phyloP scores from a whole-genome alignment of 306 rosid genomes.

The Rosa multiflora region DNA sequence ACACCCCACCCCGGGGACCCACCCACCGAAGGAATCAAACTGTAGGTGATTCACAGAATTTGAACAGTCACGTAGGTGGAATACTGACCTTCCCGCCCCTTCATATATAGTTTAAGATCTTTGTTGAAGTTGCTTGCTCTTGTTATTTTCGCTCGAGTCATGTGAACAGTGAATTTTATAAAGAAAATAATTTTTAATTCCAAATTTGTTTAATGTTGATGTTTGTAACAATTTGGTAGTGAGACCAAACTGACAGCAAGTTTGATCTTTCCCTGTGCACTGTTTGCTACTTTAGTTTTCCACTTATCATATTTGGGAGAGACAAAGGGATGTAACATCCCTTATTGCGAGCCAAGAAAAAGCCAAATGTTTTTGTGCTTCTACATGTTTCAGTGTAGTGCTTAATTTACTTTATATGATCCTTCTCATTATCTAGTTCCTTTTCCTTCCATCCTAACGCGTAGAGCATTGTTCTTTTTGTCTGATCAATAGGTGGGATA shows the following conservation, averaged over 20 bases:
- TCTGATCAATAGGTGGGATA: slow-evolving; percentile 67
- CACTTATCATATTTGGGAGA: neutral
- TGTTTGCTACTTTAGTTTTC: neutral
- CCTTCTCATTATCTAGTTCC: neutral
- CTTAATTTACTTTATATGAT: neutral
- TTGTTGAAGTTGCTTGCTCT: neutral
- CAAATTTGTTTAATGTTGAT: neutral
- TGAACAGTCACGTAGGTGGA: neutral
- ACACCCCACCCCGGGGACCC: neutral
- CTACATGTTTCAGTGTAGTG: neutral
- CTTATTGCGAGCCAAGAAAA: neutral
- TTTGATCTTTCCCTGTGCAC: neutral
- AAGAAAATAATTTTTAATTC: neutral
- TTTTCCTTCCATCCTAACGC: neutral
- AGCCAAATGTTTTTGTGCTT: too few relatives aligned
- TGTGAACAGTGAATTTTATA: neutral
- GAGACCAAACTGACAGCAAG: neutral
- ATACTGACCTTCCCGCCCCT: neutral
- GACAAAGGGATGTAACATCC: neutral
- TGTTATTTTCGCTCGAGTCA: neutral
- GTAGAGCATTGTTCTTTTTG: neutral
- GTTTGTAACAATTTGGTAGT: neutral
- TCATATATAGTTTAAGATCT: neutral
- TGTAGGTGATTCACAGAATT: neutral
- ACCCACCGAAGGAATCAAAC: neutral